phyloP scores from a whole-genome alignment of 1,284 basidiomycete species.

The Heterobasidion irregulare region DNA sequence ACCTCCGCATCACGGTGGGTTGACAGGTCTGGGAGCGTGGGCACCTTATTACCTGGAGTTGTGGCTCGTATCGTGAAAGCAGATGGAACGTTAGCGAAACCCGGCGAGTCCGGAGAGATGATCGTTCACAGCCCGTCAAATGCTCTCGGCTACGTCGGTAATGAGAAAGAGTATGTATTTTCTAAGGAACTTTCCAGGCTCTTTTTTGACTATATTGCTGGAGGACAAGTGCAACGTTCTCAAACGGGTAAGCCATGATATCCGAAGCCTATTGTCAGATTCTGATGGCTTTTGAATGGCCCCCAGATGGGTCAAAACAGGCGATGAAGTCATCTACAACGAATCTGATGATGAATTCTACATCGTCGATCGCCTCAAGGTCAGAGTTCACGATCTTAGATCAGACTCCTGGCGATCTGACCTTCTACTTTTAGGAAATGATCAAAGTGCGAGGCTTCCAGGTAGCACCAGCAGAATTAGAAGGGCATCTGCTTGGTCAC shows the following conservation, averaged over 20 bases:
- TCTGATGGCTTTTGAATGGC: background rate
- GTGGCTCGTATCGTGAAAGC: conserved; percentile 27
- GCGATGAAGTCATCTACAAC: conserved; percentile 33
- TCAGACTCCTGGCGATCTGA: background rate
- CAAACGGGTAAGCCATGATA: conserved; percentile 22
- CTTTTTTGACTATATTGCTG: background rate
- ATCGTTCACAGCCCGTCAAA: conserved; percentile 30
- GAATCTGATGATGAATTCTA: conserved; percentile 34
- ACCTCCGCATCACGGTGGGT: conserved; percentile 16
- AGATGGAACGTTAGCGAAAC: conserved; percentile 29
- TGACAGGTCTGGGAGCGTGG: conserved; percentile 25
- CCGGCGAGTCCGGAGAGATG: conserved; percentile 33
- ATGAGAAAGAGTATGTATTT: conserved; percentile 31
- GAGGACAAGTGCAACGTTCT: conserved; percentile 33
- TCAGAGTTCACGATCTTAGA: conserved; percentile 9
- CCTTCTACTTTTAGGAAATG: conserved; percentile 35
- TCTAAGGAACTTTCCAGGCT: background rate
- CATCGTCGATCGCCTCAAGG: conserved; percentile 39
- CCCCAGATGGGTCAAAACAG: conserved; percentile 42
- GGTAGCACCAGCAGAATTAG: conserved; percentile 33
- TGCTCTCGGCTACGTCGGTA: conserved; percentile 33
- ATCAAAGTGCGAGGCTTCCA: conserved; percentile 64
- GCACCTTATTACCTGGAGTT: conserved; percentile 29
- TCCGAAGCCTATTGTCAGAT: background rate
- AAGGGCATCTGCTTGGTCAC: conserved; percentile 62